Percentiles rank a stretch among this genome's conserved stretches.
phyloP scores from a whole-genome alignment of 176 grass and related monocot species.

The Aegilops tauschii region DNA sequence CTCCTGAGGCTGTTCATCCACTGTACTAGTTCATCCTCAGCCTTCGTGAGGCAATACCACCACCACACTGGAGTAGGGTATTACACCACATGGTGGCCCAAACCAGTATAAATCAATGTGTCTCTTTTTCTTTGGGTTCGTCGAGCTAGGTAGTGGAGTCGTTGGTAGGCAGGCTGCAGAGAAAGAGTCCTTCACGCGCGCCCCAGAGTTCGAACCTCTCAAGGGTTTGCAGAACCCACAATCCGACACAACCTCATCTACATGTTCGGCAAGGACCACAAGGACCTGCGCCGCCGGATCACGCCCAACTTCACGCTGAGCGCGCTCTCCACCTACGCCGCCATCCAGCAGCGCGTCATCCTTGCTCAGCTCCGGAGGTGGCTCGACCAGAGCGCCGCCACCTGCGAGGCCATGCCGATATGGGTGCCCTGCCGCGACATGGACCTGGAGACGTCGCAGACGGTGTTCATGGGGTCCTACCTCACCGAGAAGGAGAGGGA shows the following conservation, averaged over 20 bases:
- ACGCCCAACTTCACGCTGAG: slow-evolving; percentile 64
- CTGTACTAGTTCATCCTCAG: too few relatives aligned
- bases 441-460: slow-evolving; percentile 95
- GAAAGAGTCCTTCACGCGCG: too few relatives aligned
- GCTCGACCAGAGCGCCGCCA: slow-evolving; percentile 24
- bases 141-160: too few relatives aligned
- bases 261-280: slow-evolving; percentile 73
- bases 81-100: too few relatives aligned
- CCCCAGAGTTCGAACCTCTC: too few relatives aligned
- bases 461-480: slow-evolving; percentile 77
- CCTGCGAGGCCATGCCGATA: slow-evolving; percentile 25
- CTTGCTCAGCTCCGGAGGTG: slow-evolving; percentile 46
- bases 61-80: too few relatives aligned
- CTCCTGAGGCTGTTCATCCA: too few relatives aligned
- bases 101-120: too few relatives aligned
- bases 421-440: slow-evolving; percentile 78
- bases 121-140: too few relatives aligned
- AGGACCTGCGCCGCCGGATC: slow-evolving; percentile 63
- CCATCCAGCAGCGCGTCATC: slow-evolving; percentile 64
- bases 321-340: slow-evolving; percentile 59
- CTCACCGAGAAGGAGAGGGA: slow-evolving; percentile 41
- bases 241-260: slow-evolving; percentile 68
- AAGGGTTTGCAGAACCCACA: too few relatives aligned
- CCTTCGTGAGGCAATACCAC: too few relatives aligned
- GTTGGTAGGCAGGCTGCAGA: too few relatives aligned